Conservation (phyloP, 2,329 filamentous ascomycete genomes). For the Alternaria ventricosa region DNA sequence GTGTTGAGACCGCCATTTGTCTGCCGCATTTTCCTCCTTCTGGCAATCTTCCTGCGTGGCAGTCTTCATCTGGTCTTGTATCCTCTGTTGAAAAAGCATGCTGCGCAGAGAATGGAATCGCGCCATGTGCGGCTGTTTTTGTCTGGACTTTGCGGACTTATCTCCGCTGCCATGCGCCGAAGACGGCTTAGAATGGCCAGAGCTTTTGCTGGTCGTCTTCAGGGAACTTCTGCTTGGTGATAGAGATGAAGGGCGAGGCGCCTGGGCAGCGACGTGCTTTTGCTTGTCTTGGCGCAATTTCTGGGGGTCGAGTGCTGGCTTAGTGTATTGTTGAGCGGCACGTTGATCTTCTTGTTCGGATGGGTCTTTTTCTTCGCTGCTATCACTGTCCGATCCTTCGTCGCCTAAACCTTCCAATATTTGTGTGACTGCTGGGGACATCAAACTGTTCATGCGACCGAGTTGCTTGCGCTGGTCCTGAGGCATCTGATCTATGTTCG, state of each 20-base stretch:
- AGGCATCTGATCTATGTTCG: conserved; percentile 16
- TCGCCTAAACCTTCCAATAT: conserved; percentile 37
- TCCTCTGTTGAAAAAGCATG: conserved; percentile 40
- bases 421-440: conserved; percentile 40
- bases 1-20: conserved; percentile 39
- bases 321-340: conserved; percentile 8
- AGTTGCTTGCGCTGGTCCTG: conserved; percentile 25
- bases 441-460: conserved; percentile 23
- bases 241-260: conserved; percentile 13
- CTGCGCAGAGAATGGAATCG: conserved; percentile 45
- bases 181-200: conserved; percentile 12
- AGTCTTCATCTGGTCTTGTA: conserved; percentile 37
- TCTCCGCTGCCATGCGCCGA: conserved; percentile 11
- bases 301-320: conserved; percentile 11
- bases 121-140: conserved; percentile 35
- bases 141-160: conserved; percentile 18
- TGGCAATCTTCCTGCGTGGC: conserved; percentile 24
- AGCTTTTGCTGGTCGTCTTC: conserved; percentile 18
- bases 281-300: conserved; percentile 14
- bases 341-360: conserved; percentile 19
- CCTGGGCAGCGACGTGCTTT: conserved; percentile 5
- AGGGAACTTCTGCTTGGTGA: conserved; percentile 19
- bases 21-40: conserved; percentile 24
- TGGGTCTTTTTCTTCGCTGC: conserved; percentile 23
- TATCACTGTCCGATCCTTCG: conserved; percentile 36